These are phyloP conservation scores for Asterophora parasitica DNA, from an alignment of 768 basidiomycete species.

Conservation along the genomic window DNA sequence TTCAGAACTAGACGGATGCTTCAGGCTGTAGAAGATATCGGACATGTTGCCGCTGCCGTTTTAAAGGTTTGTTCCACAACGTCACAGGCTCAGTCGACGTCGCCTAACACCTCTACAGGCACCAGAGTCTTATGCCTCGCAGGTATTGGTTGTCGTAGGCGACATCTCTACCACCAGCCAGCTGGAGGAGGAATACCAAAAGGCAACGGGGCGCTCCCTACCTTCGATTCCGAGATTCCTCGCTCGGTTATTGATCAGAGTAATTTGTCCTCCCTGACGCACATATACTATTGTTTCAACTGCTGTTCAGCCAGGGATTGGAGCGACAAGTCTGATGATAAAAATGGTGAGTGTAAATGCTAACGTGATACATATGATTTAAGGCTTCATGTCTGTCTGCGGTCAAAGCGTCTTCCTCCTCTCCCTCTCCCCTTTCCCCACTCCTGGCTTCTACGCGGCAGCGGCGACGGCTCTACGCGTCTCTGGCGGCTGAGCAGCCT, in stretches of 20 bases:
- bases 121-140: conserved; percentile 19
- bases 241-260: conserved; percentile 19
- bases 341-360: no score
- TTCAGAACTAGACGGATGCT: background rate
- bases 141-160: conserved; percentile 24
- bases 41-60: conserved; percentile 28
- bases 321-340: no score
- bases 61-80: conserved; percentile 21
- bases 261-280: no score
- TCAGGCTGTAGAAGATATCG: conserved; percentile 31
- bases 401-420: no score
- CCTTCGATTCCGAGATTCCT: conserved; percentile 26
- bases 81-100: background rate
- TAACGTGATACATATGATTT: no score
- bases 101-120: conserved; percentile 16
- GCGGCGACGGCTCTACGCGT: no score
- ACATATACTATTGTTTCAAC: no score
- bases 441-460: no score
- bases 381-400: no score
- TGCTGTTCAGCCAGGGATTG: no score
- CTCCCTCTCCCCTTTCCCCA: no score
- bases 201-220: conserved; percentile 22
- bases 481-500: background rate
- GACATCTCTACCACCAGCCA: conserved; percentile 26
- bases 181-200: conserved; percentile 23